These are phyloP conservation scores for Phytophthora cryptogea DNA, from an alignment of 352 stramenopile genomes.

Conservation along the genomic window DNA sequence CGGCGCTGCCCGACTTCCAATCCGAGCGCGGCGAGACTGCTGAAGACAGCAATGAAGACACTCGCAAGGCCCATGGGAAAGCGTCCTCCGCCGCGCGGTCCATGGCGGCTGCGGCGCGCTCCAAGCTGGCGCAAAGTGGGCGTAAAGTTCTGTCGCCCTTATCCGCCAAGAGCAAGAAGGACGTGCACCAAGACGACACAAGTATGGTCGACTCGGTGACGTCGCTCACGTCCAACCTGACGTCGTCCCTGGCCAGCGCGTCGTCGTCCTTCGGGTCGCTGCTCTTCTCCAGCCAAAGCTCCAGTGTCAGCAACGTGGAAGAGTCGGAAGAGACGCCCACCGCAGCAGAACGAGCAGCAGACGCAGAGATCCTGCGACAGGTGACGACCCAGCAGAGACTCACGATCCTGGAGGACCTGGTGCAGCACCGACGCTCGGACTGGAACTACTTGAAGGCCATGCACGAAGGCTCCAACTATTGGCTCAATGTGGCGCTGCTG, in stretches of 20 bases:
- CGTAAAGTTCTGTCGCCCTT: conserved; percentile 62
- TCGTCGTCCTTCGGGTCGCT: conserved; percentile 51
- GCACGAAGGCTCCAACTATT: conserved; percentile 80
- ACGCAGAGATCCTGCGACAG: conserved; percentile 46
- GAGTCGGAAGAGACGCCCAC: conserved; percentile 7
- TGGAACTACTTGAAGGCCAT: conserved; percentile 85
- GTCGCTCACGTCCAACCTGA: conserved; percentile 28
- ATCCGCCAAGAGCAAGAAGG: neutral
- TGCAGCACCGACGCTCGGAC: conserved; percentile 72
- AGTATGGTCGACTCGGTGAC: conserved; percentile 23
- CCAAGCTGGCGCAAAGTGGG: conserved; percentile 57
- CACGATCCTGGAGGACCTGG: conserved; percentile 73
- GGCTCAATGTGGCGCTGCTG: conserved; percentile 79
- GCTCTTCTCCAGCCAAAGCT: conserved; percentile 47
- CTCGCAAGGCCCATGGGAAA: conserved; percentile 14
- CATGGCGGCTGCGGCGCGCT: conserved; percentile 50
- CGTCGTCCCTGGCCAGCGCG: conserved; percentile 43
- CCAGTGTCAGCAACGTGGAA: conserved; percentile 17
- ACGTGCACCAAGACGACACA: neutral
- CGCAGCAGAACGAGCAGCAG: conserved; percentile 10
- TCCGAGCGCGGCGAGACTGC: neutral
- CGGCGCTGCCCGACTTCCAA: conserved; percentile 29
- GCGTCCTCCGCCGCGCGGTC: conserved; percentile 57
- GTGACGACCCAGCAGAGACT: conserved; percentile 71
- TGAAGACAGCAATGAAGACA: conserved; percentile 4